Conservation (phyloP, 2,329 filamentous ascomycete genomes). For the Mycosphaerella arachidis region DNA sequence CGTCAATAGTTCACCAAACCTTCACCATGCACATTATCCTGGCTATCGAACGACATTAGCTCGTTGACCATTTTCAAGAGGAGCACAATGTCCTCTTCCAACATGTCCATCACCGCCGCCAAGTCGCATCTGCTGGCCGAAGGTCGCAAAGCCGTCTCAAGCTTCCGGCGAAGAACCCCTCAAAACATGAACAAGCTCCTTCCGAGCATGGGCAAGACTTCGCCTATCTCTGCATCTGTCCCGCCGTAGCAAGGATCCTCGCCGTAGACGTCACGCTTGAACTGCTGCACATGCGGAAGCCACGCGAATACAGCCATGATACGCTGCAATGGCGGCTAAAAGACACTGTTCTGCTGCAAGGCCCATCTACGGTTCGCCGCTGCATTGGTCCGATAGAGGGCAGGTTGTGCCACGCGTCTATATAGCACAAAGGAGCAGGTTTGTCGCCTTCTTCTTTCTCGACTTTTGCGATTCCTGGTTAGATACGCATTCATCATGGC, state of each 20-base stretch:
- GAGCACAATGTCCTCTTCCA: background rate
- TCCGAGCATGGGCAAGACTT: background rate
- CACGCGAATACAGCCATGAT: background rate
- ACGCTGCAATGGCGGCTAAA: background rate
- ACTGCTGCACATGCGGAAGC: background rate
- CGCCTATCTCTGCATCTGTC: background rate
- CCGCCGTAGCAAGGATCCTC: background rate
- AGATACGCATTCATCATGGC: background rate
- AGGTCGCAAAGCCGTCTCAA: background rate
- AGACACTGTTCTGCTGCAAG: background rate
- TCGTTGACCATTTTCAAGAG: background rate
- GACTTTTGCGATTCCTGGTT: background rate
- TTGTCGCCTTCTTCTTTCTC: background rate
- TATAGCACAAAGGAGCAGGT: background rate
- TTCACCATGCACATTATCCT: background rate
- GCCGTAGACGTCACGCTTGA: background rate
- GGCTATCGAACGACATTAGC: background rate
- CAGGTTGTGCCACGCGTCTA: background rate
- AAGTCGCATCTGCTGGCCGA: background rate
- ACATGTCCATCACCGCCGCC: background rate
- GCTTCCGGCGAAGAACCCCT: background rate
- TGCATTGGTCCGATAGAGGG: background rate
- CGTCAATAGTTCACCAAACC: background rate
- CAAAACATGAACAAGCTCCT: background rate
- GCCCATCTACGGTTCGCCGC: background rate